phyloP scores from a whole-genome alignment of 805 yeast genomes.

The Middelhovenomyces tepae region DNA sequence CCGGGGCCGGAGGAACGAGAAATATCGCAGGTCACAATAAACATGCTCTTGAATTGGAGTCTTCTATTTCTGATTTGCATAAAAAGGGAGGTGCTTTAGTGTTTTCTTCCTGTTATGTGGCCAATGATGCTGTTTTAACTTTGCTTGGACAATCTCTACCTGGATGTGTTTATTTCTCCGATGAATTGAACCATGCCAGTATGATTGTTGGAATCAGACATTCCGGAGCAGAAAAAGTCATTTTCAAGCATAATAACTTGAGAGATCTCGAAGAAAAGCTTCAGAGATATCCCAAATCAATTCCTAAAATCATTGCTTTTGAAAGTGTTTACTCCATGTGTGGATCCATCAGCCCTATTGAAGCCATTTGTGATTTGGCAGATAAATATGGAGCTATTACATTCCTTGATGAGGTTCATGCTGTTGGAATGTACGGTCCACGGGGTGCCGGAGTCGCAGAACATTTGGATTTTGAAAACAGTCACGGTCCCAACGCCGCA shows the following conservation, averaged over 20 bases:
- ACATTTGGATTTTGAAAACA: constrained; percentile 82
- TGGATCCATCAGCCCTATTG: constrained; percentile 93
- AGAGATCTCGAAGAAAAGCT: constrained; percentile 72
- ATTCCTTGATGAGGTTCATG: constrained; percentile 96
- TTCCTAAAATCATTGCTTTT: constrained; percentile 93
- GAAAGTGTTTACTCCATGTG: constrained; percentile 98
- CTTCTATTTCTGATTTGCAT: constrained; percentile 82
- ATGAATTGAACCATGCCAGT: constrained; percentile 91
- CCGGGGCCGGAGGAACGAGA: constrained; percentile 99
- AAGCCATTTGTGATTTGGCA: constrained; percentile 87
- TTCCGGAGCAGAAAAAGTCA: constrained; percentile 78
- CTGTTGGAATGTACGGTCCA: constrained; percentile 98
- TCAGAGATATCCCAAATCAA: constrained; percentile 70
- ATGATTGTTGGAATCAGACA: constrained; percentile 95
- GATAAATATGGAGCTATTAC: constrained; percentile 97
- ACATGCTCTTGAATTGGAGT: constrained; percentile 81
- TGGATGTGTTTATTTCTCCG: constrained; percentile 85
- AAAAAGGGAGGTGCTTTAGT: constrained; percentile 93
- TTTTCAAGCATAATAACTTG: constrained; percentile 87
- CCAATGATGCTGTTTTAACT: constrained; percentile 90
- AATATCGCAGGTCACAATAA: constrained; percentile 96
- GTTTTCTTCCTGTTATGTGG: constrained; percentile 91
- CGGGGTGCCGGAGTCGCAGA: constrained; percentile 99
- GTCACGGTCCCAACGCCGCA: constrained; percentile 52
- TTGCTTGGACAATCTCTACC: constrained; percentile 85